phyloP scores from a whole-genome alignment of 768 basidiomycete genomes.

The Boletus subcaerulescens region DNA sequence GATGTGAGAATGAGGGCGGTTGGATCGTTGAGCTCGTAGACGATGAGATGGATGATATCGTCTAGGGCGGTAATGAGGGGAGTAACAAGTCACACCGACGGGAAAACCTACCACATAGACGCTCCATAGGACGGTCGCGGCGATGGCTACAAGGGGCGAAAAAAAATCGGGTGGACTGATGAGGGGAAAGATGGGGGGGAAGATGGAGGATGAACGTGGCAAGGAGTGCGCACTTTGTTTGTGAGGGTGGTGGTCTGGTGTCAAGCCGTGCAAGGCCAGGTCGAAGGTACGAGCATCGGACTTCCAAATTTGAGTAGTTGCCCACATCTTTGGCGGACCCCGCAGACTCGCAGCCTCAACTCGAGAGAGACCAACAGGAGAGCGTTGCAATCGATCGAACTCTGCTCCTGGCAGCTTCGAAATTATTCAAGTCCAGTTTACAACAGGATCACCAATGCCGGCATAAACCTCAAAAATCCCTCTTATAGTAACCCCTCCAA shows the following conservation, averaged over 20 bases:
- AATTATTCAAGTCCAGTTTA: slow-evolving; percentile 2
- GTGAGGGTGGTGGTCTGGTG: slow-evolving; percentile 33
- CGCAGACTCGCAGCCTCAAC: slow-evolving; percentile 25
- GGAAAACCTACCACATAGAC: slow-evolving; percentile 58
- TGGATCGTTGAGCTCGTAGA: slow-evolving; percentile 70
- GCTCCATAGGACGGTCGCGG: slow-evolving; percentile 31
- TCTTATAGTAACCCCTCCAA: slow-evolving; percentile 50
- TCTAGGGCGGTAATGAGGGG: slow-evolving; percentile 29
- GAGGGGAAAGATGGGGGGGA: neutral
- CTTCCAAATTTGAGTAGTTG: slow-evolving; percentile 34
- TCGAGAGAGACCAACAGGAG: neutral
- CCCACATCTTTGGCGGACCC: slow-evolving; percentile 27
- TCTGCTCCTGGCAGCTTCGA: neutral
- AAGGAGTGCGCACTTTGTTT: slow-evolving; percentile 27
- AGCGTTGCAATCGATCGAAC: neutral
- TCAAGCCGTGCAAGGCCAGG: slow-evolving; percentile 30
- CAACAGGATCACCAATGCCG: slow-evolving; percentile 28
- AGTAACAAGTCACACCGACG: slow-evolving; percentile 4
- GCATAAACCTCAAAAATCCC: slow-evolving; percentile 34
- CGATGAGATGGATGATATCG: slow-evolving; percentile 70
- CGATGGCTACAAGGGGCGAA: neutral
- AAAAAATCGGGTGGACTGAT: slow-evolving; percentile 1
- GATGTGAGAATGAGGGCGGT: slow-evolving; percentile 54
- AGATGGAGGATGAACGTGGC: neutral
- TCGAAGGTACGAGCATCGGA: slow-evolving; percentile 33